These are phyloP conservation scores for Lentinula lateritia DNA, from an alignment of 768 basidiomycete genomes.

Conservation along the genomic window DNA sequence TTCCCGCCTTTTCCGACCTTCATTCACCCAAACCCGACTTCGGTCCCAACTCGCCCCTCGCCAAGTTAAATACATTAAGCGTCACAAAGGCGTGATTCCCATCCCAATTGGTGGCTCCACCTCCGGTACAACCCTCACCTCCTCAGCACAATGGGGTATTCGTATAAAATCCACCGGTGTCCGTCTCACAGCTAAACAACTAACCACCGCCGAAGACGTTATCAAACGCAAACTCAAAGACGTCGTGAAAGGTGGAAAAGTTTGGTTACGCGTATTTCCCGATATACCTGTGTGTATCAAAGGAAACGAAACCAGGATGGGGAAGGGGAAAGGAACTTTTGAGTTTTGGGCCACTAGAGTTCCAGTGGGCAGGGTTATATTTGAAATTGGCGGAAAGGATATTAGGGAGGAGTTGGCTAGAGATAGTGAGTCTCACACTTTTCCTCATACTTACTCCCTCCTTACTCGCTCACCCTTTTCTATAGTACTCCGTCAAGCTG, in stretches of 20 bases:
- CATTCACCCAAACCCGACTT: conserved; percentile 34
- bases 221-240: conserved; percentile 84
- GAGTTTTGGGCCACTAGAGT: conserved; percentile 98
- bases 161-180: conserved; percentile 79
- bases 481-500: conserved; percentile 81
- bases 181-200: conserved; percentile 84
- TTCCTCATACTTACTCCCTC: conserved; percentile 5
- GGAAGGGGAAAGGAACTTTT: conserved; percentile 97
- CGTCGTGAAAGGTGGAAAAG: conserved; percentile 78
- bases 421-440: conserved; percentile 54
- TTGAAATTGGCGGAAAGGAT: conserved; percentile 88
- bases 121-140: conserved; percentile 88
- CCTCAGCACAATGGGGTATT: conserved; percentile 83
- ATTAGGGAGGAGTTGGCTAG: conserved; percentile 90
- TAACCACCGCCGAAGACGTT: conserved; percentile 80
- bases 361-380: conserved; percentile 82
- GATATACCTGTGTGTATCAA: conserved; percentile 98
- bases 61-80: conserved; percentile 76
- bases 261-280: conserved; percentile 88
- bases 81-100: conserved; percentile 86
- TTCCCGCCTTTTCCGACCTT: conserved; percentile 11
- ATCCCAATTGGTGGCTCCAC: conserved; percentile 87
- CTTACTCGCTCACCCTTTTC: conserved; percentile 1
- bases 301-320: conserved; percentile 99
- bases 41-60: conserved; percentile 75